Percentiles rank a stretch among this genome's conserved stretches.
These are phyloP conservation scores for Linum lewisii DNA, from an alignment of 345 rosid genomes.

Conservation along the genomic window DNA sequence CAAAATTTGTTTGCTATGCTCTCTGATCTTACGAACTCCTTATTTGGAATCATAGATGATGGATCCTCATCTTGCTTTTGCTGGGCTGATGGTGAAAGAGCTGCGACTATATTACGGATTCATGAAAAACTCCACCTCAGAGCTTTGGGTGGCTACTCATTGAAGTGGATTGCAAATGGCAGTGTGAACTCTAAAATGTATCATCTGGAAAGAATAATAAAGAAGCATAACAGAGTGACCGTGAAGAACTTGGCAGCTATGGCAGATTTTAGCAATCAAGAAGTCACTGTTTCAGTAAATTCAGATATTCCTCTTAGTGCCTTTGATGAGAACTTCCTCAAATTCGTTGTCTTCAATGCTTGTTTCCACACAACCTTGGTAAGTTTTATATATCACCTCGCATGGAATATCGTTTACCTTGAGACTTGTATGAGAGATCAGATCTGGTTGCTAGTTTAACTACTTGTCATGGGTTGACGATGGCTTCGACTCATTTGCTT, in stretches of 20 bases:
- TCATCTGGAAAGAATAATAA: conserved; percentile 50
- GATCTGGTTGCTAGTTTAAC: too few species aligned
- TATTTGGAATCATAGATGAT: conserved; percentile 41
- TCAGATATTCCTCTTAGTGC: conserved; percentile 38
- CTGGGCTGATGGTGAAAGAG: conserved; percentile 69
- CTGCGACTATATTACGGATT: conserved; percentile 59
- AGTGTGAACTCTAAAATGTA: conserved; percentile 21
- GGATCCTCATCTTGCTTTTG: conserved; percentile 73
- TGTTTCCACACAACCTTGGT: conserved; percentile 52
- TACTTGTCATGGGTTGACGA: too few species aligned
- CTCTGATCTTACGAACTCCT: conserved; percentile 1
- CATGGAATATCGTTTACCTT: too few species aligned
- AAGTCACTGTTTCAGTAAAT: conserved; percentile 33
- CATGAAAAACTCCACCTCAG: conserved; percentile 36
- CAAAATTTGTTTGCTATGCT: background rate
- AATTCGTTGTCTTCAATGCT: conserved; percentile 39
- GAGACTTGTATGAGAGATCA: too few species aligned
- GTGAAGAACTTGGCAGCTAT: conserved; percentile 43
- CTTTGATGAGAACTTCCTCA: conserved; percentile 55
- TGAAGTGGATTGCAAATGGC: conserved; percentile 27
- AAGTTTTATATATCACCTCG: conserved; percentile 18
- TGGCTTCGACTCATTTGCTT: too few species aligned
- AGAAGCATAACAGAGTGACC: conserved; percentile 40
- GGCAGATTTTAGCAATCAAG: conserved; percentile 45
- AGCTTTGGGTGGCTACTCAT: conserved; percentile 25